phyloP scores from a whole-genome alignment of 805 yeast genomes.

The Kuraishia piskuri region DNA sequence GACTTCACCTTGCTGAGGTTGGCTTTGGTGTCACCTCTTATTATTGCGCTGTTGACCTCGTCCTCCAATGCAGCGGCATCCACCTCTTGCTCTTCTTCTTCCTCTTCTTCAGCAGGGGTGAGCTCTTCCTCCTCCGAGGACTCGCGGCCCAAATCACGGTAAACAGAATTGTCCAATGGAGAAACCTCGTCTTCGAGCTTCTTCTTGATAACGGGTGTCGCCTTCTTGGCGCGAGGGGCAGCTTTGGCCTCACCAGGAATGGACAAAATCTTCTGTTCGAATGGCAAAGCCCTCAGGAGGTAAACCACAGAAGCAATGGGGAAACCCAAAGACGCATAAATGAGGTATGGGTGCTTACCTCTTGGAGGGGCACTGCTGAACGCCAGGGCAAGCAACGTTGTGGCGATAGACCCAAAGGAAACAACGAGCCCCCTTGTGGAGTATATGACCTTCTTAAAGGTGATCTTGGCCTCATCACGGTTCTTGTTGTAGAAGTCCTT shows the following conservation, averaged over 20 bases:
- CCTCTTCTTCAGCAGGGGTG: constrained; percentile 17
- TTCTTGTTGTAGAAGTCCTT: background rate
- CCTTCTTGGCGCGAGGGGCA: background rate
- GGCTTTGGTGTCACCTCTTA: constrained; percentile 25
- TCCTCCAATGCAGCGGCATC: constrained; percentile 19
- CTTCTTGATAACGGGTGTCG: constrained; percentile 3
- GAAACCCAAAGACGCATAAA: constrained; percentile 55
- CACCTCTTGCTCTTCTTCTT: constrained; percentile 26
- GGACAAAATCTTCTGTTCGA: constrained; percentile 19
- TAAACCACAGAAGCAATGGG: constrained; percentile 27
- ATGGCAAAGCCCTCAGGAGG: constrained; percentile 15
- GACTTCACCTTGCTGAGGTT: constrained; percentile 25
- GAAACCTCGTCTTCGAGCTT: constrained; percentile 25
- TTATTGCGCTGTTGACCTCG: constrained; percentile 31
- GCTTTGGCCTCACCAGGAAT: background rate
- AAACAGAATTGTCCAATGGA: constrained; percentile 35
- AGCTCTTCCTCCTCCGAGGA: constrained; percentile 18
- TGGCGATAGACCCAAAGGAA: constrained; percentile 38
- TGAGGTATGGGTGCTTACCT: constrained; percentile 65
- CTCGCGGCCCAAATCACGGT: constrained; percentile 26
- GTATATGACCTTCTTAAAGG: background rate
- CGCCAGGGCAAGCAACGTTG: constrained; percentile 45
- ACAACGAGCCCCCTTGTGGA: constrained; percentile 7
- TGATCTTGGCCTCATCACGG: background rate
- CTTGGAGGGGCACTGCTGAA: constrained; percentile 44